Evolutionary conservation across 2,329 filamentous ascomycete genomes (phyloP), one percentile per base, ranked within the genome.

Genomic region (Ascochyta clinopodiicola): DNA sequence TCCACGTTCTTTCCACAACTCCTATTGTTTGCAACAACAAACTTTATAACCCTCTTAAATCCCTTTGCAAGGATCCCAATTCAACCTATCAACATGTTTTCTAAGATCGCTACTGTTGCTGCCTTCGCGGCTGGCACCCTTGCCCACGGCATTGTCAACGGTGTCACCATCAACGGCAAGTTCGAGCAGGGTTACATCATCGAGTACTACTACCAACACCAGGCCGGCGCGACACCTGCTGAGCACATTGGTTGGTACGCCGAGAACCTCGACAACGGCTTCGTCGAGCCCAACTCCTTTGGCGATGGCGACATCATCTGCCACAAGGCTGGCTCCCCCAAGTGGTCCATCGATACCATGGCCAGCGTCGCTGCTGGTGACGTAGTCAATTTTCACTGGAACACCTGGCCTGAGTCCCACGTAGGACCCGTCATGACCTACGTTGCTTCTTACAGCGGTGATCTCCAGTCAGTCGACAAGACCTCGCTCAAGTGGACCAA

Each of bases 281-380:
- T 73, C 51, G 66, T 75, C 27, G 61, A 64, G 48, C 70, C 70
- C 39, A 62, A 66, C 57, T 44, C 57, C 27, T 75, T 67, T 61
- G 54, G 49, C 48, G 56, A 52, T 13, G 37, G 70, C 44, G 71
- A 75, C 61, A 86, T 88, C 61, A 84, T 86, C 75, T 88, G 86
- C 78, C 87, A 89, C 79, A 79, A 79, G 70, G 74, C 75, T 39
- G 85, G 82, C 27, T 78, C 79, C 27, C 79, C 81, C 77, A 56
- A 64, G 27, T 54, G 56, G 22, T 63, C 60, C 24, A 63, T 58
- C 10, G 76, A 80, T 53, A 78, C 80, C 59, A 40, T 68, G 44
- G 84, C 82, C 17, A 76, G 80, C 15, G 82, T 88, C 34, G 77
- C 80, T n/a, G 88, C 87, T 13, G 88, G 88, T 58, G 78, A 79